Percentiles rank a stretch among this genome's conserved stretches.
phyloP scores from a whole-genome alignment of 495 filamentous ascomycete genomes.

The Monascus purpureus region DNA sequence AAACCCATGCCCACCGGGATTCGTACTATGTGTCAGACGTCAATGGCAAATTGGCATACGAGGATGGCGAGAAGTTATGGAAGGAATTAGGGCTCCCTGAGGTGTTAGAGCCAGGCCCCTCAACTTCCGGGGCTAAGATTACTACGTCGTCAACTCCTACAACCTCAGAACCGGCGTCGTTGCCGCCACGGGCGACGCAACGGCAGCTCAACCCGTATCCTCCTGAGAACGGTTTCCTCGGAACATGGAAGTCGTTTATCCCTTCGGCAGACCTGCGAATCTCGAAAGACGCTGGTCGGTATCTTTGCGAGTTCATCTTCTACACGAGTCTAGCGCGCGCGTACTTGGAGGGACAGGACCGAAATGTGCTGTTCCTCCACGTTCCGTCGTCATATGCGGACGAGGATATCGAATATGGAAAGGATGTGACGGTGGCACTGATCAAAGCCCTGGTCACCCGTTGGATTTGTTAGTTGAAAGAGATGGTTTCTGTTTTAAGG shows the following conservation, averaged over 20 bases:
- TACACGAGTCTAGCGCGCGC: slow-evolving; percentile 55
- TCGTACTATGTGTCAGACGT: slow-evolving; percentile 61
- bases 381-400: slow-evolving; percentile 50
- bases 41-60: slow-evolving; percentile 40
- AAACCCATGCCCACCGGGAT: slow-evolving; percentile 56
- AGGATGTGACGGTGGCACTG: slow-evolving; percentile 49
- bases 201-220: slow-evolving; percentile 10
- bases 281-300: slow-evolving; percentile 66
- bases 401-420: slow-evolving; percentile 42
- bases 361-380: slow-evolving; percentile 63
- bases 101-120: slow-evolving; percentile 17
- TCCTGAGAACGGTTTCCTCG: slow-evolving; percentile 20
- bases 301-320: slow-evolving; percentile 79
- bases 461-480: slow-evolving; percentile 21
- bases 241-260: slow-evolving; percentile 18
- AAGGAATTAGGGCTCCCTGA: slow-evolving; percentile 25
- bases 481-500: too few relatives aligned
- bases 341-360: slow-evolving; percentile 30
- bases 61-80: slow-evolving; percentile 37
- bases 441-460: slow-evolving; percentile 52
- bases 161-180: background rate
- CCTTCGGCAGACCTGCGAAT: slow-evolving; percentile 42
- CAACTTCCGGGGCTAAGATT: slow-evolving; percentile 1
- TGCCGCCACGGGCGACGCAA: background rate
- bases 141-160: background rate